phyloP scores from a whole-genome alignment of 2,329 filamentous ascomycete genomes.

The Truncatella angustata region DNA sequence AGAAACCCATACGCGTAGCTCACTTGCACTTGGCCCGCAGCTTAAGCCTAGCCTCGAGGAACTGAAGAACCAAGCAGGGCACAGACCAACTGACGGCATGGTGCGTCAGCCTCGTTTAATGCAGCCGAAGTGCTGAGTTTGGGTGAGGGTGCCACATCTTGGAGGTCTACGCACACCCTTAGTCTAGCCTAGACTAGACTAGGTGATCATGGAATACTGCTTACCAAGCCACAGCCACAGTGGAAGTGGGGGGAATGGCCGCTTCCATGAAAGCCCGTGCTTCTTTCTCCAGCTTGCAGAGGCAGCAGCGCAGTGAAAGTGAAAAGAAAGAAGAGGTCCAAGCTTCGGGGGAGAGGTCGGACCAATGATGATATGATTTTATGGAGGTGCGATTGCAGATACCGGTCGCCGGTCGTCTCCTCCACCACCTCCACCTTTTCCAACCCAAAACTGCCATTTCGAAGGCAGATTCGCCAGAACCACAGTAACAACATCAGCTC shows the following conservation, averaged over 20 bases:
- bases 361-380: too few relatives aligned
- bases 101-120: background rate
- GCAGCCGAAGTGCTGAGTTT: background rate
- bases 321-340: too few relatives aligned
- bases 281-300: too few relatives aligned
- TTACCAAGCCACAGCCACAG: background rate
- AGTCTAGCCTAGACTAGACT: too few relatives aligned
- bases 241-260: too few relatives aligned
- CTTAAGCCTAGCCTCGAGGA: too few relatives aligned
- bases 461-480: background rate
- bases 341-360: background rate
- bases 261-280: too few relatives aligned
- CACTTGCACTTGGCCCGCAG: too few relatives aligned
- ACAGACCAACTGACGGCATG: background rate
- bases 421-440: background rate
- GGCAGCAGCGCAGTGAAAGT: too few relatives aligned
- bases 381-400: too few relatives aligned
- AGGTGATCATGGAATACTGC: too few relatives aligned
- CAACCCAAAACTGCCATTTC: background rate
- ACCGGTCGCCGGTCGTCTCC: background rate
- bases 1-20: slow-evolving; percentile 11
- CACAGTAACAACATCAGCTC: background rate
- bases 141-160: background rate
- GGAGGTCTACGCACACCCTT: too few relatives aligned
- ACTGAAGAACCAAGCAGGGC: background rate